phyloP scores from a whole-genome alignment of 1,284 basidiomycete species.

The Cryptococcus jaspeensis region DNA sequence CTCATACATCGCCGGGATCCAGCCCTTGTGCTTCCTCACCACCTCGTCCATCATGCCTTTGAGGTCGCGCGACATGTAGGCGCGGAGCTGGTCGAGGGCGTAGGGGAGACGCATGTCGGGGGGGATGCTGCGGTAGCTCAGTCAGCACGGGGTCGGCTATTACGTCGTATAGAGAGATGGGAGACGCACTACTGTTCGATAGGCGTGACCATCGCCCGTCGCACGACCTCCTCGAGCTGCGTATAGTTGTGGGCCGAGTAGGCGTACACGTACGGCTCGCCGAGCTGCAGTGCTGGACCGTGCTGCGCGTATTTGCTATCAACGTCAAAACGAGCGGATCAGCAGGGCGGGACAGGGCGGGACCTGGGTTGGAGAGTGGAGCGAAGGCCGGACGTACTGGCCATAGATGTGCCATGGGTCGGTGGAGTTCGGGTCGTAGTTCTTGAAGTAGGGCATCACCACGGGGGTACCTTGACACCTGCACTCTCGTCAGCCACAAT shows the following conservation, averaged over 20 bases:
- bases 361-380: too few species aligned
- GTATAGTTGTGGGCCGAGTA: constrained; percentile 7
- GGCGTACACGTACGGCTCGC: constrained; percentile 23
- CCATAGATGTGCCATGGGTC: constrained; percentile 22
- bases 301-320: constrained; percentile 20
- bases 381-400: too few species aligned
- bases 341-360: too few species aligned
- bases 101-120: constrained; percentile 27
- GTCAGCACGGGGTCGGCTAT: too few species aligned
- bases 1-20: constrained; percentile 18
- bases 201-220: neutral
- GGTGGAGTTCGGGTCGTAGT: constrained; percentile 3
- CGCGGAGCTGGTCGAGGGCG: constrained; percentile 16
- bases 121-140: constrained; percentile 31
- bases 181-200: constrained; percentile 1
- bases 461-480: constrained; percentile 29
- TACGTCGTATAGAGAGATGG: too few species aligned
- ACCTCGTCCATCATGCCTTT: constrained; percentile 23
- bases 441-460: constrained; percentile 20
- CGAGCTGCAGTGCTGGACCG: constrained; percentile 21
- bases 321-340: neutral
- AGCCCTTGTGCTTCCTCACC: constrained; percentile 18
- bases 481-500: too few species aligned
- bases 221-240: neutral
- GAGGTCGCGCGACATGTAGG: constrained; percentile 31